Evolutionary conservation across 495 filamentous ascomycete species (phyloP), one percentile per base, ranked within the genome.

Genomic region (Apiosordaria backusii): DNA sequence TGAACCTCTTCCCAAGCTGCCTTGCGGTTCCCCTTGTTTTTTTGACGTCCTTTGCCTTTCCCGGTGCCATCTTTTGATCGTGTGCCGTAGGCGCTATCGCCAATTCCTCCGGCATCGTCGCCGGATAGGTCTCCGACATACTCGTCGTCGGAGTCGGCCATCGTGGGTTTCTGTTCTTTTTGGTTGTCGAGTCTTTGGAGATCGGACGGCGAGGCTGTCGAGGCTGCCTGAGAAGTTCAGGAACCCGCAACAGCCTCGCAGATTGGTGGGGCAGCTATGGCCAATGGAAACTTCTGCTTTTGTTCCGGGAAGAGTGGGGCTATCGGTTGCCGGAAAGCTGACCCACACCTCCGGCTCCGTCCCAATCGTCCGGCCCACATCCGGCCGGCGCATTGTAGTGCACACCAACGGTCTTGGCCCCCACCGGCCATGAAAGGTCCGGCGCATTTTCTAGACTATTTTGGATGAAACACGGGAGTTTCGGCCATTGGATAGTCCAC

Each of bases 141-240:
- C 68, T 97, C 93, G 69, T 88, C 90, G 72, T 97, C 89, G 50
- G 88, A 90, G 78, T 90, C 88, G 53, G 87, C 87, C 88, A 91
- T 90, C 63, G 66, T 70, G 64, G 55, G 19, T 19, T 23, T 55
- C n/a, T 55, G 52, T 15, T 21, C 19, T 15, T 2, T 45, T 45
- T 45, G 35, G 5, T 13, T 45, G 35, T 45, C 16, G 13, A 13
- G 35, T 2, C 10, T 9, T 45, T 45, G 35, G 35, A 45, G 35
- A 45, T 45, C 1, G 35, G 35, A 45, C 35, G 35, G 35, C 35
- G 35, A 45, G 35, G 35, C 35, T 45, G 35, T 45, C 35, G 35
- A 45, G 35, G 35, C 16, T 45, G 16, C 35, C 10, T 45, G 35
- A 45, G 13, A 45, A 45, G 35, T 18, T 45, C 35, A 45, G 35